Evolutionary conservation across 345 rosid genomes (phyloP).

Genomic region (Lepidium aucheri): DNA sequence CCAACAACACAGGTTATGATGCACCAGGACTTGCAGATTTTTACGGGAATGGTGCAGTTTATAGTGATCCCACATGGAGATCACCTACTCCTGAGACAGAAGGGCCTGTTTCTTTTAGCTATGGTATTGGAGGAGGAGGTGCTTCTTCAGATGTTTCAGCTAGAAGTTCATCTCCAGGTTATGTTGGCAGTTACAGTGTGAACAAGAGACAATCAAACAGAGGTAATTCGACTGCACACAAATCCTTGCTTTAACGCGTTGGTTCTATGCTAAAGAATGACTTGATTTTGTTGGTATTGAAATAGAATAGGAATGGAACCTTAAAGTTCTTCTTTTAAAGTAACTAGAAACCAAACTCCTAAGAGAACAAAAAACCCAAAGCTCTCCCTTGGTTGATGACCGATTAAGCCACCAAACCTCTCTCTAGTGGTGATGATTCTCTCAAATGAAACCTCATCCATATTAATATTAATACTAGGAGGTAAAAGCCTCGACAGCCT

Average conservation of each 20-base stretch:
- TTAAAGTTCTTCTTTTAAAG: not conserved
- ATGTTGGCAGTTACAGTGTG: slow-evolving; percentile 63
- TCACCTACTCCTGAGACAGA: slow-evolving; percentile 57
- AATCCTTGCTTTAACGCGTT: not conserved
- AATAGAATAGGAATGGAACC: not conserved
- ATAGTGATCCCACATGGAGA: slow-evolving; percentile 78
- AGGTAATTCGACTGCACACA: slow-evolving; percentile 47
- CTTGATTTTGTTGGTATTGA: not conserved
- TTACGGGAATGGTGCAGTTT: slow-evolving; percentile 55
- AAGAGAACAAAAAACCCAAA: not conserved
- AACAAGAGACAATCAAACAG: slow-evolving; percentile 75
- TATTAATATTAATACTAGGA: not conserved
- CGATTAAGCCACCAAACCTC: not conserved
- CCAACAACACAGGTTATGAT: slow-evolving; percentile 41
- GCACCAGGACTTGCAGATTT: slow-evolving; percentile 52
- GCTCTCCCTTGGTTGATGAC: not conserved
- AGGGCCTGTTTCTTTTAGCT: slow-evolving; percentile 57
- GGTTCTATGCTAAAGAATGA: slow-evolving; percentile 9
- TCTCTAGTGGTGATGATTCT: not conserved
- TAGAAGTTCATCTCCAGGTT: slow-evolving; percentile 62
- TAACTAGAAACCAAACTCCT: not conserved
- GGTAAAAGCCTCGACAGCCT: not conserved
- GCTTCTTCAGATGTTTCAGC: slow-evolving; percentile 60
- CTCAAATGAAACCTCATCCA: not conserved
- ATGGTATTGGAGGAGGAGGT: slow-evolving; percentile 52